A percentile compares a stretch with the other conserved stretches of the same genome.
phyloP scores from a whole-genome alignment of 331 rosid genomes.

The Saraca asoca region DNA sequence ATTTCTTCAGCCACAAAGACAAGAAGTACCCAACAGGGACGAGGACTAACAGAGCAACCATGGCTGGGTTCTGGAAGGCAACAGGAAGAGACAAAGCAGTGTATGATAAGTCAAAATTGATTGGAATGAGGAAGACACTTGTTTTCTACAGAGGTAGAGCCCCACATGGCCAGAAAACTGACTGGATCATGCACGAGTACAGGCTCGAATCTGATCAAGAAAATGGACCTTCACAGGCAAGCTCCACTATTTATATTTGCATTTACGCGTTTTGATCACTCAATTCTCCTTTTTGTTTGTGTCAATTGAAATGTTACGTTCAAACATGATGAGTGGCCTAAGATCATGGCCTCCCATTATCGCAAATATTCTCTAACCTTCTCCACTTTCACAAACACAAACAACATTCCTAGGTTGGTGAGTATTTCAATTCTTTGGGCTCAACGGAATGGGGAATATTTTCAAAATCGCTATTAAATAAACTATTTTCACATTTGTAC shows the following conservation, averaged over 20 bases:
- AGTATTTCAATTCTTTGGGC: background rate
- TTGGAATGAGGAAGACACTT: conserved; percentile 61
- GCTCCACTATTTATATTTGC: background rate
- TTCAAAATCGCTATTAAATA: too few species aligned
- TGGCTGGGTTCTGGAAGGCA: conserved; percentile 69
- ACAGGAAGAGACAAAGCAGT: conserved; percentile 65
- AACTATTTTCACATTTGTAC: too few species aligned
- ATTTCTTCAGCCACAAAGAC: conserved; percentile 66
- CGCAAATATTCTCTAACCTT: conserved; percentile 9
- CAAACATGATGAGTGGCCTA: conserved; percentile 32
- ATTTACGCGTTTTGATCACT: conserved; percentile 15
- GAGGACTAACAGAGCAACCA: conserved; percentile 60
- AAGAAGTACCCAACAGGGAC: conserved; percentile 62
- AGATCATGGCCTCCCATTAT: conserved; percentile 7
- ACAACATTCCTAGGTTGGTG: conserved; percentile 11
- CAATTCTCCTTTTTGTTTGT: background rate
- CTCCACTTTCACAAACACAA: conserved; percentile 22
- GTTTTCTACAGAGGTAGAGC: conserved; percentile 69
- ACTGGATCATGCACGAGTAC: conserved; percentile 72
- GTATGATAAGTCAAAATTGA: conserved; percentile 46
- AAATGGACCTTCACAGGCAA: conserved; percentile 91
- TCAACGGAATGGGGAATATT: too few species aligned
- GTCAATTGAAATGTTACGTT: conserved; percentile 25
- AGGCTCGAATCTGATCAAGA: conserved; percentile 62
- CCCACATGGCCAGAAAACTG: conserved; percentile 64